Base-by-base conservation (phyloP, 768 basidiomycete genomes). In the Russula virescens region DNA sequence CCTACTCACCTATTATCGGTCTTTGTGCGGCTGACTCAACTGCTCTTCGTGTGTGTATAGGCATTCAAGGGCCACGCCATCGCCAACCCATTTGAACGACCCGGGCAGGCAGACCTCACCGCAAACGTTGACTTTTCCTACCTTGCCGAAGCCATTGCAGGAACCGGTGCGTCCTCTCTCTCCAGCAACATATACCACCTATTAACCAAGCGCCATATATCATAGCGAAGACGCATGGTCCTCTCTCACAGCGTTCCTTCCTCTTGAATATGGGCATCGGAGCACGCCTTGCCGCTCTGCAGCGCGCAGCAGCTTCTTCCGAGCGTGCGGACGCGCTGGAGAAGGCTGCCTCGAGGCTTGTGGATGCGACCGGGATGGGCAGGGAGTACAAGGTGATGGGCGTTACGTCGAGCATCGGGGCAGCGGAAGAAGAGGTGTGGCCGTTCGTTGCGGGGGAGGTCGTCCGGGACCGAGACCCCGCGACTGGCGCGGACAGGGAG, bases 41-140 rank as follows among this genome's bases (percentile, higher is more conserved):
- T 62, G 21, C 13, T 53, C 23, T 5, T 11, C 13, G 31, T 31
- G 31, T 38, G 38, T 16, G 31, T 35, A 10, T 63, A 98, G 95
- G 97, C 89, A 0, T 98, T 99, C 80, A 88, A 87, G 73, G 78
- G 84, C 23, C 97, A 98, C 71, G 80, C 86, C 61, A 84, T 93
- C 16, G 88, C 91, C 1, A 88, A 95, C 71, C 79, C 91, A 4
- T 96, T 98, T 70, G 79, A 88, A 56, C 76, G 80, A 11, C 94
- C 95, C 0, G 97, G 97, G 19, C 81, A 89, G 46, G 88, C 90
- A 46, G 97, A 99, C 73, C 75, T 98, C 51, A 99, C 97, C 0
- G 87, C 89, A n/a, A 97, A 98, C 70, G 96, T 99, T 52, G 95
- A 99, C 75, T 98, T 98, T 74, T 83, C 86, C 0, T 91, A 90